Evolutionary conservation across 148 eudicot genomes (phyloP), one percentile per base, ranked within the genome.

Genomic region (Arctostaphylos glauca): DNA sequence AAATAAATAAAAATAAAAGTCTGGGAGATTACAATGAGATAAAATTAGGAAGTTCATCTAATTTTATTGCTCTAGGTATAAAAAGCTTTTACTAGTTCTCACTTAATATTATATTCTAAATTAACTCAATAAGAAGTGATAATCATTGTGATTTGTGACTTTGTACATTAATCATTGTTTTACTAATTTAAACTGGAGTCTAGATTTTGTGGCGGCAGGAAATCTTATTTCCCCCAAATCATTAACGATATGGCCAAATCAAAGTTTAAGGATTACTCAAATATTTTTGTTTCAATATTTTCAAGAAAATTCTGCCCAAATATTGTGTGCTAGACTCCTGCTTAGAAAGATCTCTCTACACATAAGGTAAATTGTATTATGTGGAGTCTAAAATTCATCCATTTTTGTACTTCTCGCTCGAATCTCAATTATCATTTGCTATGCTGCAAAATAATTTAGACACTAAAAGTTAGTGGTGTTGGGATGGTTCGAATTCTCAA

Each of bases 11-110:
- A 21, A 1, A 31, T 31, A 0, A 31, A 31, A 31, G 1, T 31
- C 38, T 0, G 21, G n/a, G n/a, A 74, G 56, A 74, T 21, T 49
- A 74, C 56, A 21, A 49, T 21, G 38, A 4, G 43, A 23, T 10
- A 23, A 74, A 15, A n/a, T 74, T 21, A 49, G 77, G 58, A 74
- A 74, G 56, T 49, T 25, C 3, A 49, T 74, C 9, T 31, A 48
- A 74, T 16, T 74, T 74, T 74, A 49, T 74, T 19, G 76, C 53
- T 31, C 56, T 14, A 3, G 6, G 8, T 10, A 46, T 46, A 73
- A 46, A 53, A 46, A 73, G 76, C 52, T 74, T 74, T 49, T 49
- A 74, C n/a, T 74, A 46, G 12, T 73, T 73, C 74, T 16, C 49
- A 71, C 47, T 72, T 31, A 31, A 31, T 31, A 31, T 31, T 31